phyloP scores from a whole-genome alignment of 371 early-diverging fungal genomes.

The Rhizomucor pusillus region DNA sequence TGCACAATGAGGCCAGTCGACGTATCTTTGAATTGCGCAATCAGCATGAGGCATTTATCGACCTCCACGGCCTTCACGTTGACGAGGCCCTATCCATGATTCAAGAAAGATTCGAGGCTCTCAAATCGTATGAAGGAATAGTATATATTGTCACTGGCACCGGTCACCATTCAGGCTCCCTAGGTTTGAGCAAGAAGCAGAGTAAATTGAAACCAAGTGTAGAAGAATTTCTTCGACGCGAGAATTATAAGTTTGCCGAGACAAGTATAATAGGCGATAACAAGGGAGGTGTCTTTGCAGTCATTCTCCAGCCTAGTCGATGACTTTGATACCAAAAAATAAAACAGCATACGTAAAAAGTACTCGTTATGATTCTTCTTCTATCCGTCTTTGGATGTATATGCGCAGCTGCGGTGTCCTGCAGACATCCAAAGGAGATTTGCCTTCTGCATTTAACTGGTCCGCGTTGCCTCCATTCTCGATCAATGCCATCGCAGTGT shows the following conservation, averaged over 20 bases:
- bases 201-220: slow-evolving; percentile 43
- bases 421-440: slow-evolving; percentile 43
- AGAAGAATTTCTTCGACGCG: slow-evolving; percentile 26
- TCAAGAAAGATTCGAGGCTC: slow-evolving; percentile 45
- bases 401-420: slow-evolving; percentile 6
- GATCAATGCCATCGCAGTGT: slow-evolving; percentile 45
- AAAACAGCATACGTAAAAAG: too few relatives aligned
- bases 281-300: slow-evolving; percentile 47
- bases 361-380: neutral
- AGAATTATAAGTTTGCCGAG: slow-evolving; percentile 42
- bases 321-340: neutral
- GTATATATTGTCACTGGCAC: slow-evolving; percentile 24
- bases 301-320: neutral
- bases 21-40: slow-evolving; percentile 55
- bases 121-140: slow-evolving; percentile 28
- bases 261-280: slow-evolving; percentile 41
- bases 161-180: slow-evolving; percentile 32
- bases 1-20: slow-evolving; percentile 56
- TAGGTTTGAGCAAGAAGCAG: slow-evolving; percentile 36
- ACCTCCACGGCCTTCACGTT: slow-evolving; percentile 62
- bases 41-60: slow-evolving; percentile 53
- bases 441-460: slow-evolving; percentile 38
- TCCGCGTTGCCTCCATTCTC: slow-evolving; percentile 49
- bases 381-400: slow-evolving; percentile 4
- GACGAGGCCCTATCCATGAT: slow-evolving; percentile 55